Conservation (phyloP, 805 yeast species). For the Candida qinlingensis region DNA sequence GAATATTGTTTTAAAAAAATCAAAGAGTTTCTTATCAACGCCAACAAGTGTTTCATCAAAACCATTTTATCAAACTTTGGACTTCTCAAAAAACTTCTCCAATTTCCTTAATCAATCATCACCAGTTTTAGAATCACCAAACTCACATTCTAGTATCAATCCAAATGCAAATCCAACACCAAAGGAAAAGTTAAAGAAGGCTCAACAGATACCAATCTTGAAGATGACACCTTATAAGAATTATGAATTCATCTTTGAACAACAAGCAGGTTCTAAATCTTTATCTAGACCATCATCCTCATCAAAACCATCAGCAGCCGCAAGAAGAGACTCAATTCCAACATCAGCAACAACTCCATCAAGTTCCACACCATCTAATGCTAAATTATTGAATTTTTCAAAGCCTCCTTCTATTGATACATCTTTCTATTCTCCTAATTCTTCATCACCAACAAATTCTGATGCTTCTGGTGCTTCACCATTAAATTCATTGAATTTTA, state of each 20-base stretch:
- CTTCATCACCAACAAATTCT: constrained; percentile 22
- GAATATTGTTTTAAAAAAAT: constrained; percentile 16
- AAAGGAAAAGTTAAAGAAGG: neutral
- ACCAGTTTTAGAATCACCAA: neutral
- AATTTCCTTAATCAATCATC: constrained; percentile 1
- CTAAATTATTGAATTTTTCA: constrained; percentile 15
- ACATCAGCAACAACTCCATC: constrained; percentile 6
- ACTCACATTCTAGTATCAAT: neutral
- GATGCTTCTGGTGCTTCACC: constrained; percentile 22
- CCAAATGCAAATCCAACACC: neutral
- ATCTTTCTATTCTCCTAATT: constrained; percentile 17
- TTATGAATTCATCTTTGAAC: constrained; percentile 24
- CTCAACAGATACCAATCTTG: constrained; percentile 1
- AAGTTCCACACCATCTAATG: constrained; percentile 14
- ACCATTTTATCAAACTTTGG: constrained; percentile 20
- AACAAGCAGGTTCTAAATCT: constrained; percentile 8
- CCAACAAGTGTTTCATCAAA: constrained; percentile 2
- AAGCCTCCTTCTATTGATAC: constrained; percentile 23
- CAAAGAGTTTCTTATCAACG: constrained; percentile 19
- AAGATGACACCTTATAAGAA: constrained; percentile 15
- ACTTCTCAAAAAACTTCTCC: constrained; percentile 18
- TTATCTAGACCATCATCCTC: neutral
- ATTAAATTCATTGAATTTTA: constrained; percentile 5
- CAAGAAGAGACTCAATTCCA: constrained; percentile 15
- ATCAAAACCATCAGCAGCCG: constrained; percentile 5